phyloP scores from a whole-genome alignment of 352 stramenopile species.

The Globisporangium parvum region DNA sequence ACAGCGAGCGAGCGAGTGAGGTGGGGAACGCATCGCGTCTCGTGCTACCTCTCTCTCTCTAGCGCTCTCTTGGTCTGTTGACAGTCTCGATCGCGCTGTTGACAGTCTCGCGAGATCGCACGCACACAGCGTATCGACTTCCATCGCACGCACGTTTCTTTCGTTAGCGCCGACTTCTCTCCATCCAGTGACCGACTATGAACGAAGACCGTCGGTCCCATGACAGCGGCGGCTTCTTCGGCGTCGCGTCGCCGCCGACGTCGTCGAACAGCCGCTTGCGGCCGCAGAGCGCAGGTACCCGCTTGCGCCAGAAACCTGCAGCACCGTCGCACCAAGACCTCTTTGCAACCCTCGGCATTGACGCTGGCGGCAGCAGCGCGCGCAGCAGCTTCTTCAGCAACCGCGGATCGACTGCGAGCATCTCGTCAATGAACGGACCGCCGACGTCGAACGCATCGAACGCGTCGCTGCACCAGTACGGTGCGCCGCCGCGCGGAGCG shows the following conservation, averaged over 20 bases:
- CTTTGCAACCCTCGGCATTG: slow-evolving; percentile 47
- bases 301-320: slow-evolving; percentile 49
- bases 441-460: slow-evolving; percentile 7
- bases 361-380: slow-evolving; percentile 27
- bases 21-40: too few species aligned
- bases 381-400: slow-evolving; percentile 19
- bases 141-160: too few species aligned
- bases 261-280: slow-evolving; percentile 14
- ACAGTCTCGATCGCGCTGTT: too few species aligned
- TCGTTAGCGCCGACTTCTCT: background rate
- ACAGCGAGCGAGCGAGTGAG: background rate
- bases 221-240: slow-evolving; percentile 10
- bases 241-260: slow-evolving; percentile 6
- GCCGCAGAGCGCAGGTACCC: slow-evolving; percentile 49
- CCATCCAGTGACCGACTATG: slow-evolving; percentile 11
- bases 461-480: slow-evolving; percentile 12
- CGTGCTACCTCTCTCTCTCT: too few species aligned
- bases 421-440: slow-evolving; percentile 11
- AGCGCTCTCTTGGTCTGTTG: too few species aligned
- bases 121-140: background rate
- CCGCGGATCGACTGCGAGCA: slow-evolving; percentile 16
- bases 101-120: too few species aligned
- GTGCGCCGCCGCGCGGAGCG: slow-evolving; percentile 2
- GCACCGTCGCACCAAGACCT: slow-evolving; percentile 36
- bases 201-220: slow-evolving; percentile 13